phyloP scores from a whole-genome alignment of 805 yeast genomes.

The Candida ovalis region DNA sequence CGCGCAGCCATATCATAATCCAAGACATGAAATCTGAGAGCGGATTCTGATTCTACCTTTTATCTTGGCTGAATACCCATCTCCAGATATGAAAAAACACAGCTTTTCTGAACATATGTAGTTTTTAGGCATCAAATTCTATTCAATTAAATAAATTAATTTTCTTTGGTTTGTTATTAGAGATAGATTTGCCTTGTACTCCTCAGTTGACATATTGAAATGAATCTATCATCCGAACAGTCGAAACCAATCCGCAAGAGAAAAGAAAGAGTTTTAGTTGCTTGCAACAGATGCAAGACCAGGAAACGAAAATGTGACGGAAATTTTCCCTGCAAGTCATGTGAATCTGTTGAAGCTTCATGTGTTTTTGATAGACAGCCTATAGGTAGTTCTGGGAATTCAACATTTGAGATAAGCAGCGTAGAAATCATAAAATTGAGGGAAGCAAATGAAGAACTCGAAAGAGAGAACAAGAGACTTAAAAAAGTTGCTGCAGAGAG shows the following conservation, averaged over 20 bases:
- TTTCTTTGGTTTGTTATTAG: no score
- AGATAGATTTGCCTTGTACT: no score
- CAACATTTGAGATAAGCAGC: not conserved
- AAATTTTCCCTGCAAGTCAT: slow-evolving; percentile 10
- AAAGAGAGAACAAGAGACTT: not conserved
- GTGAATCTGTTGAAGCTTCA: slow-evolving; percentile 7
- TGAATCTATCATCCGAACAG: not conserved
- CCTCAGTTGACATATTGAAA: not conserved
- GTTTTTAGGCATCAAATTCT: no score
- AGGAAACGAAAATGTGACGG: slow-evolving; percentile 22
- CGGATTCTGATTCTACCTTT: not conserved
- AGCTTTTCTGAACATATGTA: no score
- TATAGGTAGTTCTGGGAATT: not conserved
- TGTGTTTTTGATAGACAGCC: slow-evolving; percentile 9
- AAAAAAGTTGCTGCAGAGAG: not conserved
- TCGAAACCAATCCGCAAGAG: not conserved
- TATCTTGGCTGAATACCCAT: no score
- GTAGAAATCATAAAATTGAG: not conserved
- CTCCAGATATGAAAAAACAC: no score
- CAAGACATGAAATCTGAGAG: not conserved
- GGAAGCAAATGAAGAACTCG: slow-evolving; percentile 2
- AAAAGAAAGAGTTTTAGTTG: slow-evolving; percentile 14
- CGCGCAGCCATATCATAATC: not conserved
- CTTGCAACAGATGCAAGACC: slow-evolving; percentile 18
- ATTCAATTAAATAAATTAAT: no score